Percentiles rank a stretch among this genome's conserved stretches.
Evolutionary conservation across 805 yeast genomes (phyloP).

Genomic region (Sugiyamaella lignohabitans): DNA sequence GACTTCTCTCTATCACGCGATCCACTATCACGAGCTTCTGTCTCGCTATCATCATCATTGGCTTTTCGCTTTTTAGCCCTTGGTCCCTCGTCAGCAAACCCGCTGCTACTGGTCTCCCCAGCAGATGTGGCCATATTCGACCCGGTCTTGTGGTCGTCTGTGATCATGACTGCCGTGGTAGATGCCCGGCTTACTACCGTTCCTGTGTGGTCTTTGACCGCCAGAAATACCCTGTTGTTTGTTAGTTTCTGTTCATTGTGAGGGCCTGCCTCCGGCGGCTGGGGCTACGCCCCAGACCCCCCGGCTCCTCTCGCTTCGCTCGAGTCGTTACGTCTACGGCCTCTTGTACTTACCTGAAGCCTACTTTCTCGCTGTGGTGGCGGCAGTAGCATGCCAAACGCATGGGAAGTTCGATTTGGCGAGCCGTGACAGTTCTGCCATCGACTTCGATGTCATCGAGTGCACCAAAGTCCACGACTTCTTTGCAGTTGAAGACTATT

Average conservation of each 20-base stretch:
- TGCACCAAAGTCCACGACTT: slow-evolving; percentile 57
- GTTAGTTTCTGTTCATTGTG: too few species aligned
- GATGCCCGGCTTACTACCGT: slow-evolving; percentile 64
- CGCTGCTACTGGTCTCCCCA: background rate
- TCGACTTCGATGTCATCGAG: slow-evolving; percentile 25
- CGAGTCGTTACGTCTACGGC: too few species aligned
- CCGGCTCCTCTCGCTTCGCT: too few species aligned
- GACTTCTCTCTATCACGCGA: too few species aligned
- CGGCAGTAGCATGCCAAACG: slow-evolving; percentile 93
- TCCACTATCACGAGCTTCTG: background rate
- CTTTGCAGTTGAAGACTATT: slow-evolving; percentile 85
- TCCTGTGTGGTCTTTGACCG: slow-evolving; percentile 55
- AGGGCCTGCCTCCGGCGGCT: too few species aligned
- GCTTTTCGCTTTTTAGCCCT: background rate
- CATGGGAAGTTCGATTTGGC: slow-evolving; percentile 46
- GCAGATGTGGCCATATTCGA: background rate
- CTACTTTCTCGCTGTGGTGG: slow-evolving; percentile 84
- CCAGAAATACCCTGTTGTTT: slow-evolving; percentile 37
- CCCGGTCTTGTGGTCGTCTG: slow-evolving; percentile 79
- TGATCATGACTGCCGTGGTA: slow-evolving; percentile 76
- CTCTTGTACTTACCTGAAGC: too few species aligned
- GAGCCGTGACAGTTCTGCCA: slow-evolving; percentile 26
- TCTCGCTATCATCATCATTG: background rate
- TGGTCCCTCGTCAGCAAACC: background rate
- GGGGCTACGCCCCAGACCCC: too few species aligned